These are phyloP conservation scores for Penicillium arizonense DNA, from an alignment of 495 filamentous ascomycete species.

Conservation along the genomic window DNA sequence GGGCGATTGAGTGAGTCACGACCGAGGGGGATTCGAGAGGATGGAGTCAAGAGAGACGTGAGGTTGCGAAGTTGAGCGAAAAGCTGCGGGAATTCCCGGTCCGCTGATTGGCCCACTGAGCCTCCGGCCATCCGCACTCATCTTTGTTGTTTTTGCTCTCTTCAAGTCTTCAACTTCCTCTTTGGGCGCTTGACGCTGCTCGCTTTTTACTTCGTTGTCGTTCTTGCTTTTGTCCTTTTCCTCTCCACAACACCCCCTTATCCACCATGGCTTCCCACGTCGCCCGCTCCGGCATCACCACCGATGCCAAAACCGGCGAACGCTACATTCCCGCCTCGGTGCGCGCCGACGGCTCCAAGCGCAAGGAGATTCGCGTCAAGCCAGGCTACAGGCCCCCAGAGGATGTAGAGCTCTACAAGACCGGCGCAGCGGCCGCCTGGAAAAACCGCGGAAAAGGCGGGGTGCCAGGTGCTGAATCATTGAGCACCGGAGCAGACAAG, in stretches of 20 bases:
- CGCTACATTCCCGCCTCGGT: constrained; percentile 83
- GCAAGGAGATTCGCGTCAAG: constrained; percentile 88
- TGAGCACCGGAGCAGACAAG: constrained; percentile 50
- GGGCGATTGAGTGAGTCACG: constrained; percentile 20
- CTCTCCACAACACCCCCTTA: not conserved
- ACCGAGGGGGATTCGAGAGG: constrained; percentile 13
- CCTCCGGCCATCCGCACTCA: constrained; percentile 25
- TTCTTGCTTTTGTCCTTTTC: not conserved
- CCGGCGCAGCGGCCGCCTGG: constrained; percentile 81
- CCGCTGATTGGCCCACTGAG: constrained; percentile 40
- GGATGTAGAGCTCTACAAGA: constrained; percentile 95
- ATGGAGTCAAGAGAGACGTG: constrained; percentile 17
- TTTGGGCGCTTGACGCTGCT: constrained; percentile 2
- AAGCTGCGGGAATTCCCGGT: constrained; percentile 46
- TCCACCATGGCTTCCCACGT: constrained; percentile 28
- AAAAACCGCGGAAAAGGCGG: constrained; percentile 75
- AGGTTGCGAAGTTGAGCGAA: constrained; percentile 32
- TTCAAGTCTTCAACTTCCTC: constrained; percentile 4
- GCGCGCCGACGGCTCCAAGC: constrained; percentile 81
- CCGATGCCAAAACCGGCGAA: constrained; percentile 67
- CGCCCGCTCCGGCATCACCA: constrained; percentile 69
- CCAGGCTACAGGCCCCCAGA: constrained; percentile 94
- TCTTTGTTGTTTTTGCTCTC: constrained; percentile 3
- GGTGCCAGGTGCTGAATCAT: constrained; percentile 74
- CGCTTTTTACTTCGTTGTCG: not conserved